Conservation (phyloP, 352 stramenopile species). For the Phytophthora quininea region DNA sequence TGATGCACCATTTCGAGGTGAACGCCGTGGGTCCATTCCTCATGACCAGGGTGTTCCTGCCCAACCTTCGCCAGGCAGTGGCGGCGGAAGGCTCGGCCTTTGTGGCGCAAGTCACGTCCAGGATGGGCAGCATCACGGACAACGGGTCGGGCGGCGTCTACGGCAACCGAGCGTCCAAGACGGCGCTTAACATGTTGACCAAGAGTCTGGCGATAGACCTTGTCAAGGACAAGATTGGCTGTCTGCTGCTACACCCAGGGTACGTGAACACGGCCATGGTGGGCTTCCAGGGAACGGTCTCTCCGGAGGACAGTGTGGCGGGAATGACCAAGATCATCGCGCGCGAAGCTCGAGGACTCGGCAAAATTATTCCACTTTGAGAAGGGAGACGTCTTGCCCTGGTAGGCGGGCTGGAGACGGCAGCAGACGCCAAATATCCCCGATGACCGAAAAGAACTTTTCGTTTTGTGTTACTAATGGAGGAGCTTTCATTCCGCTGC, state of each 20-base stretch:
- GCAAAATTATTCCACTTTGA: slow-evolving; percentile 56
- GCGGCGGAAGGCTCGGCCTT: slow-evolving; percentile 34
- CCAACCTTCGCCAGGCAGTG: slow-evolving; percentile 50
- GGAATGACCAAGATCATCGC: slow-evolving; percentile 48
- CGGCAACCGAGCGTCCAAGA: slow-evolving; percentile 80
- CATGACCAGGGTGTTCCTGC: slow-evolving; percentile 55
- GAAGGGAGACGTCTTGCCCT: slow-evolving; percentile 48
- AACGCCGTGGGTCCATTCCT: slow-evolving; percentile 69
- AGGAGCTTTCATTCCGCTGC: no score
- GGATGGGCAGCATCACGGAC: slow-evolving; percentile 46
- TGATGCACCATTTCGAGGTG: slow-evolving; percentile 68
- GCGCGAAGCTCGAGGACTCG: slow-evolving; percentile 44
- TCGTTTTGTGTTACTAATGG: no score
- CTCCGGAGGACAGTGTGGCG: slow-evolving; percentile 43
- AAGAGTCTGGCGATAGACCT: slow-evolving; percentile 61
- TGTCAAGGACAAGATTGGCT: slow-evolving; percentile 53
- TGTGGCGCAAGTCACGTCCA: slow-evolving; percentile 57
- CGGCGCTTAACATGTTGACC: slow-evolving; percentile 78
- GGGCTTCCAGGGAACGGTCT: slow-evolving; percentile 39
- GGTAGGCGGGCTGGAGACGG: slow-evolving; percentile 28
- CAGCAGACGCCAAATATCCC: no score
- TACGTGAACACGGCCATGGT: slow-evolving; percentile 71
- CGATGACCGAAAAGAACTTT: no score
- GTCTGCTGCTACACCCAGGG: slow-evolving; percentile 61
- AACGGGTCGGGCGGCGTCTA: slow-evolving; percentile 49